Conservation (phyloP, 2,329 filamentous ascomycete genomes). For the Cercospora beticola region DNA sequence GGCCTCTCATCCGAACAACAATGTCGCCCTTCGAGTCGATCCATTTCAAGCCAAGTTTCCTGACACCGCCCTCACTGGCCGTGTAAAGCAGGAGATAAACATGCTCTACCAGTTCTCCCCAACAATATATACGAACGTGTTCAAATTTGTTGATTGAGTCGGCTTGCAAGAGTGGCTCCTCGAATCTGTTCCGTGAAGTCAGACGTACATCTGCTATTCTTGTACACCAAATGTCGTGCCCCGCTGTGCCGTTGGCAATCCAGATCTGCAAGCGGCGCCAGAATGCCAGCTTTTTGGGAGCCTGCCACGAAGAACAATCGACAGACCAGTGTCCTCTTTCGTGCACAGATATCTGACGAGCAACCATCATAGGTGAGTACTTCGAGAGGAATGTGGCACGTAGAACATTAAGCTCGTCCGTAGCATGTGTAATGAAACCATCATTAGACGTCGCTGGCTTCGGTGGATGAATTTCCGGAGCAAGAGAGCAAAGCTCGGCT, state of each 20-base stretch:
- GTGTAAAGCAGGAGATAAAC: slow-evolving; percentile 74
- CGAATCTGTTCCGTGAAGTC: background rate
- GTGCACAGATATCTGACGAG: slow-evolving; percentile 53
- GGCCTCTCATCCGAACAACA: slow-evolving; percentile 52
- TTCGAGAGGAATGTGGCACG: slow-evolving; percentile 28
- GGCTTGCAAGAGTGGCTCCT: background rate
- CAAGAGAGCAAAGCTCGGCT: background rate
- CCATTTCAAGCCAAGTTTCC: slow-evolving; percentile 62
- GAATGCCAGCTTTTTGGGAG: slow-evolving; percentile 50
- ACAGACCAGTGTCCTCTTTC: slow-evolving; percentile 81
- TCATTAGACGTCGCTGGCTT: slow-evolving; percentile 25
- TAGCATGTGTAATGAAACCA: slow-evolving; percentile 34
- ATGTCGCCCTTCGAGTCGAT: slow-evolving; percentile 60
- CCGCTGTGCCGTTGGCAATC: slow-evolving; percentile 58
- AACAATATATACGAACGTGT: slow-evolving; percentile 68
- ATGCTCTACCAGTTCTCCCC: slow-evolving; percentile 70
- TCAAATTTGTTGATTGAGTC: slow-evolving; percentile 28
- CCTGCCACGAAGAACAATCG: slow-evolving; percentile 57
- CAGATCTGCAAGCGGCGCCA: slow-evolving; percentile 65
- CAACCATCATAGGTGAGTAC: slow-evolving; percentile 41
- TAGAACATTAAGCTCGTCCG: slow-evolving; percentile 34
- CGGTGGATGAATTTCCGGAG: slow-evolving; percentile 26
- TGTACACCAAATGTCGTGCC: slow-evolving; percentile 65
- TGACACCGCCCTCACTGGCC: slow-evolving; percentile 64
- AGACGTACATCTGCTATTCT: slow-evolving; percentile 36